Conservation (phyloP, 2,329 filamentous ascomycete genomes). For the Botrytis fabae region DNA sequence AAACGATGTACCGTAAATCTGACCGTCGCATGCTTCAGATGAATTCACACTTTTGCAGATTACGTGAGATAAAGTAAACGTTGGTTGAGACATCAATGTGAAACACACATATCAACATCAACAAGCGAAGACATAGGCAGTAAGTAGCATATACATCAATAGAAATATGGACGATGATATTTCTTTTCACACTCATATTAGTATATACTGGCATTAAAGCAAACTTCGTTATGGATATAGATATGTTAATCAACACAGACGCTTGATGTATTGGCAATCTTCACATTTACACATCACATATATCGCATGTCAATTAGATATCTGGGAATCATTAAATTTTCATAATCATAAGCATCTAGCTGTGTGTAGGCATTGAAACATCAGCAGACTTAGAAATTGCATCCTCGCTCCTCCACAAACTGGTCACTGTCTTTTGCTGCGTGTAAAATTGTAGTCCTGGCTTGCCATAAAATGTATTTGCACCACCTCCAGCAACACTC, state of each 20-base stretch:
- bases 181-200: background rate
- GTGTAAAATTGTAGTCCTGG: constrained; percentile 94
- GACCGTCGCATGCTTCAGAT: background rate
- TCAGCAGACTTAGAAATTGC: constrained; percentile 81
- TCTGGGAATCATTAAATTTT: constrained; percentile 14
- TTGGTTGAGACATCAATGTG: background rate
- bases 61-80: background rate
- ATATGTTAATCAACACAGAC: background rate
- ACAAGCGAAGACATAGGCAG: background rate
- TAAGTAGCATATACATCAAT: background rate
- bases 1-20: background rate
- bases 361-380: constrained; percentile 81
- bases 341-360: constrained; percentile 6
- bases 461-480: constrained; percentile 92
- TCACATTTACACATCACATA: background rate
- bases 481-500: constrained; percentile 86
- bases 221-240: background rate
- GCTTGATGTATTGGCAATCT: background rate
- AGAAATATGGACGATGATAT: background rate
- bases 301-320: background rate
- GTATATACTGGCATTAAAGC: background rate
- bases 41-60: background rate
- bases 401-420: constrained; percentile 84
- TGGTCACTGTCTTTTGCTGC: constrained; percentile 95
- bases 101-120: background rate